Conservation (phyloP, 306 rosid genomes). For the Clitoria ternatea region DNA sequence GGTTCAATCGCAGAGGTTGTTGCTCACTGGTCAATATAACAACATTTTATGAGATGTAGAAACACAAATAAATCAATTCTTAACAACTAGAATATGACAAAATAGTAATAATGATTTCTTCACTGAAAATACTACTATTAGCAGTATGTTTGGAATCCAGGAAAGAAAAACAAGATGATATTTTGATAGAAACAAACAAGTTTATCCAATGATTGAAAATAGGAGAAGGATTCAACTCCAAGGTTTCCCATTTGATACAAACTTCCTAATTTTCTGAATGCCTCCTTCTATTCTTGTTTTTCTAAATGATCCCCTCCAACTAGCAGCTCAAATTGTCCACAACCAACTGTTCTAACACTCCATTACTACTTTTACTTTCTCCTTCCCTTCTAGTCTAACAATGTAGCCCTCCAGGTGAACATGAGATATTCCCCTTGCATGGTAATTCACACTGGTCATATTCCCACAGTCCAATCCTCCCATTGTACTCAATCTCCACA, state of each 20-base stretch:
- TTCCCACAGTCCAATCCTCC: neutral
- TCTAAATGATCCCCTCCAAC: neutral
- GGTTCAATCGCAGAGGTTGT: conserved; percentile 94
- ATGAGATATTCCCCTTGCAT: neutral
- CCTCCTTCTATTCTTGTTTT: neutral
- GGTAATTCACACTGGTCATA: neutral
- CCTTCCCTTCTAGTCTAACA: neutral
- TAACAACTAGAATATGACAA: neutral
- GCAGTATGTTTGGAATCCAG: neutral
- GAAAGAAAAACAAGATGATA: neutral
- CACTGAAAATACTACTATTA: neutral
- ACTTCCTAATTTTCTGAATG: neutral
- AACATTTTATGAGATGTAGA: conserved; percentile 35
- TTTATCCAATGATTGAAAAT: neutral
- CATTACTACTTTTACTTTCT: neutral
- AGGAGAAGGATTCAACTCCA: neutral
- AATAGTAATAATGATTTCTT: neutral
- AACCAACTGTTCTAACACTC: neutral
- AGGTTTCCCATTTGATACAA: neutral
- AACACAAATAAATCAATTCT: conserved; percentile 24
- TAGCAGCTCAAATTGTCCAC: neutral
- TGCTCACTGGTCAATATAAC: conserved; percentile 75
- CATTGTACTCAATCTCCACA: neutral
- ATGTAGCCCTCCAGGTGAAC: neutral
- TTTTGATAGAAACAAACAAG: neutral